Evolutionary conservation across 371 early-diverging fungal genomes (phyloP).

Genomic region (Mucor racemosus): DNA sequence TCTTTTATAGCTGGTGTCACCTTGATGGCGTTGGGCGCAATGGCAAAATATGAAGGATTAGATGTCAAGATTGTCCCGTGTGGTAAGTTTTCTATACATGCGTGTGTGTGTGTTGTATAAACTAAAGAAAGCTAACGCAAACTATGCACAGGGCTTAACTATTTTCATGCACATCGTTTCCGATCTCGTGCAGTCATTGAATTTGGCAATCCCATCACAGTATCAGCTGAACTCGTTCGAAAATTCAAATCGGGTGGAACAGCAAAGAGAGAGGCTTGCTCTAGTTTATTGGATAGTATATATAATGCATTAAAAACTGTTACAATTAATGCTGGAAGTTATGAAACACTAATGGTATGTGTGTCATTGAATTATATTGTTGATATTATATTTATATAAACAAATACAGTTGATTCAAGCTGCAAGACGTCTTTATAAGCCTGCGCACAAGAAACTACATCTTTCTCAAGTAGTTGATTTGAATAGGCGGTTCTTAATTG

Average conservation of each 20-base stretch:
- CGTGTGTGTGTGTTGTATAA: no score
- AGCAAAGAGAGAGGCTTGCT: conserved; percentile 79
- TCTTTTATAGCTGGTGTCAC: conserved; percentile 67
- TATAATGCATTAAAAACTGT: conserved; percentile 76
- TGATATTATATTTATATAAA: neutral
- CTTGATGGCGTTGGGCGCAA: conserved; percentile 92
- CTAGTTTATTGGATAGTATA: conserved; percentile 72
- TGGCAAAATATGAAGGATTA: conserved; percentile 78
- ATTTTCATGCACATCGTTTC: conserved; percentile 94
- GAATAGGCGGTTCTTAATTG: conserved; percentile 84
- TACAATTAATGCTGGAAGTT: conserved; percentile 89
- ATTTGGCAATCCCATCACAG: conserved; percentile 87
- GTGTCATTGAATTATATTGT: neutral
- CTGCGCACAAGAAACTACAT: conserved; percentile 76
- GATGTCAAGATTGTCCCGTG: conserved; percentile 92
- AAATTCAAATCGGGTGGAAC: conserved; percentile 80
- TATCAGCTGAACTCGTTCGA: conserved; percentile 75
- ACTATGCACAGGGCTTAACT: conserved; percentile 69
- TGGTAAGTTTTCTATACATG: conserved; percentile 37
- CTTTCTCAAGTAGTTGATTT: conserved; percentile 81
- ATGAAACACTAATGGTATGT: conserved; percentile 84
- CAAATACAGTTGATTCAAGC: conserved; percentile 81
- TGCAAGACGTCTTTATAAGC: conserved; percentile 86
- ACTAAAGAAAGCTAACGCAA: neutral
- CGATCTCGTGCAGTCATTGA: conserved; percentile 93